A percentile compares a stretch with the other conserved stretches of the same genome.
Evolutionary conservation across 176 grass and related monocot genomes (phyloP).

Genomic region (Phragmites australis): DNA sequence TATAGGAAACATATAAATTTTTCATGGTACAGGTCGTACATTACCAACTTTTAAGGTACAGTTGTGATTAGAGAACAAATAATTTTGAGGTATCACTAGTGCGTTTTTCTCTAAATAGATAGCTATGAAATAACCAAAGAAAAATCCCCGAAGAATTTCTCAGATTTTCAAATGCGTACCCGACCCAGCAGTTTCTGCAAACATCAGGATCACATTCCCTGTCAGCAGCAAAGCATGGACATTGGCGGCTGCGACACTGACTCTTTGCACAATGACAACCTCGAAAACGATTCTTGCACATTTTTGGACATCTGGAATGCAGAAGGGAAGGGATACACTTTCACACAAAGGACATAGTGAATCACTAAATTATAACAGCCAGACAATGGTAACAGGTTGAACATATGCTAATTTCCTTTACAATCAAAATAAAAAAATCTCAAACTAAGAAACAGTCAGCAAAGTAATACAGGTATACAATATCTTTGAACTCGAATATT

Average conservation of each 20-base stretch:
- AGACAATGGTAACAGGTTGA: background rate
- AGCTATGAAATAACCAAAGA: slow-evolving; percentile 2
- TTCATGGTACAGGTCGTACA: background rate
- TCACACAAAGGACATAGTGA: background rate
- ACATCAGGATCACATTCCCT: slow-evolving; percentile 98
- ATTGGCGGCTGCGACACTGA: slow-evolving; percentile 94
- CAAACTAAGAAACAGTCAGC: slow-evolving; percentile 19
- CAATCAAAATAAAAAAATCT: slow-evolving; percentile 2
- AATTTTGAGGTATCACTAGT: slow-evolving; percentile 7
- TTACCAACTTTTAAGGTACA: background rate
- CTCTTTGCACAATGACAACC: slow-evolving; percentile 98
- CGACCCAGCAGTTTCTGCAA: slow-evolving; percentile 98
- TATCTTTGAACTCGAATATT: background rate
- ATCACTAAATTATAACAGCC: slow-evolving; percentile 21
- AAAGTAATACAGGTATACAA: background rate
- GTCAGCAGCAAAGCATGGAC: slow-evolving; percentile 98
- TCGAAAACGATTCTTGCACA: slow-evolving; percentile 95
- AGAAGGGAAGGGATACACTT: slow-evolving; percentile 45
- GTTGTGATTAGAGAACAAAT: slow-evolving; percentile 9
- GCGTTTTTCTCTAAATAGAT: slow-evolving; percentile 26
- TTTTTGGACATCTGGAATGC: slow-evolving; percentile 79
- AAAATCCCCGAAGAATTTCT: background rate
- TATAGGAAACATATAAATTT: background rate
- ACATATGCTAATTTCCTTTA: background rate
- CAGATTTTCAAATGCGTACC: slow-evolving; percentile 57